phyloP scores from a whole-genome alignment of 108 stramenopile species.

The Cyclotella cryptica region DNA sequence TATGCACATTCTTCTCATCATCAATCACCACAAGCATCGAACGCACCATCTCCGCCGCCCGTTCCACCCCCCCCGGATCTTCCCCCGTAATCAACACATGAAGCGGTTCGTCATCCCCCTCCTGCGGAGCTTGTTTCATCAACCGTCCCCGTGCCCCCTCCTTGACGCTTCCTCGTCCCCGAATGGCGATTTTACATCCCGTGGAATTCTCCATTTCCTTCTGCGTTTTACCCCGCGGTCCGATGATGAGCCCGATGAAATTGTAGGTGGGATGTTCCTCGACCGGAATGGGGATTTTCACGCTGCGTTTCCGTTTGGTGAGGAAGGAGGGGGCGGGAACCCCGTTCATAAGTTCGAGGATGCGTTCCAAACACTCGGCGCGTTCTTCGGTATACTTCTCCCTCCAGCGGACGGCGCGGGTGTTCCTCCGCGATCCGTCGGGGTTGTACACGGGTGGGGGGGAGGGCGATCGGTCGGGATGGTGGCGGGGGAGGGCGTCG shows the following conservation, averaged over 20 bases:
- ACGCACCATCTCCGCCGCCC: conserved; percentile 92
- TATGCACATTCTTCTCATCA: conserved; percentile 98
- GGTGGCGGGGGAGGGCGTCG: conserved; percentile 78
- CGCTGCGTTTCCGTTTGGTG: conserved; percentile 72
- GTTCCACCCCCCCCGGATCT: conserved; percentile 85
- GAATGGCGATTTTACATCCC: conserved; percentile 98
- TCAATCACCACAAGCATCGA: conserved; percentile 96
- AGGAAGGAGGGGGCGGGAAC: conserved; percentile 54
- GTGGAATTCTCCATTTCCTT: conserved; percentile 97
- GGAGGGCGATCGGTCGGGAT: conserved; percentile 87
- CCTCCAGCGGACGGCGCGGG: conserved; percentile 94
- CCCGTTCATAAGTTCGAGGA: conserved; percentile 78
- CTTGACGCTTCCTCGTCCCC: conserved; percentile 96
- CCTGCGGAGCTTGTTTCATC: conserved; percentile 63
- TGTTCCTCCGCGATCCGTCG: conserved; percentile 95
- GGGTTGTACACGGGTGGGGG: conserved; percentile 94
- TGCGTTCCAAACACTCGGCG: conserved; percentile 83
- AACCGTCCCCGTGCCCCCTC: conserved; percentile 91
- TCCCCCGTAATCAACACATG: conserved; percentile 97
- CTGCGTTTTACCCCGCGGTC: conserved; percentile 98
- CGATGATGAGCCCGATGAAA: conserved; percentile 96
- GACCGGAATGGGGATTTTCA: conserved; percentile 87
- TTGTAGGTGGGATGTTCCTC: conserved; percentile 95
- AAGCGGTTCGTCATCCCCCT: conserved; percentile 94
- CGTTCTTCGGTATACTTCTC: conserved; percentile 87